Evolutionary conservation across 805 yeast species (phyloP), one percentile per base, ranked within the genome.

Genomic region (Kluyveromyces lactis): DNA sequence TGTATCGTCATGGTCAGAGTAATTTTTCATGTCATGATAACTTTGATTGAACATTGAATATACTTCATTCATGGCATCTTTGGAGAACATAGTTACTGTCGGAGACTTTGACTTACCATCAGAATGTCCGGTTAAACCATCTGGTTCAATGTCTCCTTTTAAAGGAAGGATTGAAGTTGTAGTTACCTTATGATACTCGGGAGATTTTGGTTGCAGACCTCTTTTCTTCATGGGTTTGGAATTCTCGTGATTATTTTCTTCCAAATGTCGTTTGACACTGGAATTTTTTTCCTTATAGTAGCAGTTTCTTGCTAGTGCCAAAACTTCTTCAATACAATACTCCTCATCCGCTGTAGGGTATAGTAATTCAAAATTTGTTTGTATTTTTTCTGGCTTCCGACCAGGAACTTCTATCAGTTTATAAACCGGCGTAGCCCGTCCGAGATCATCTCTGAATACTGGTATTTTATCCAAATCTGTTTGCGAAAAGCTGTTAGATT

Each of bases 61-160:
- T 0, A 86, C 79, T 48, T 86, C 95, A 40, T 76, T 73, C 41
- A 77, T 72, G 2, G 95, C 90, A 50, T 78, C 76, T 37, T 77
- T 76, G 0, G 95, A 81, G 53, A 72, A 81, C 52, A 80, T 63
- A 0, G 96, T 87, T 46, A 82, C 71, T 0, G 95, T 86, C 1
- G 94, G 95, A 0, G 94, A 81, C 11, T 68, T 64, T 3, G 76
- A 72, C 10, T 41, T 33, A 10, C 23, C 39, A 11, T 39, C 32
- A 21, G 39, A 28, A 21, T 15, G 9, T 9, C 26, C 32, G 8
- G 32, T 34, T 18, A 26, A 19, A 17, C 27, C 35, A 24, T 33
- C 7, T 33, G 41, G 23, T 36, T 38, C 52, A 13, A 42, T 50
- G 29, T 51, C 61, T 49, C 68, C 73, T 40, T 69, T 66, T 32